phyloP scores from a whole-genome alignment of 208 protist species.

The Leishmania mexicana region DNA sequence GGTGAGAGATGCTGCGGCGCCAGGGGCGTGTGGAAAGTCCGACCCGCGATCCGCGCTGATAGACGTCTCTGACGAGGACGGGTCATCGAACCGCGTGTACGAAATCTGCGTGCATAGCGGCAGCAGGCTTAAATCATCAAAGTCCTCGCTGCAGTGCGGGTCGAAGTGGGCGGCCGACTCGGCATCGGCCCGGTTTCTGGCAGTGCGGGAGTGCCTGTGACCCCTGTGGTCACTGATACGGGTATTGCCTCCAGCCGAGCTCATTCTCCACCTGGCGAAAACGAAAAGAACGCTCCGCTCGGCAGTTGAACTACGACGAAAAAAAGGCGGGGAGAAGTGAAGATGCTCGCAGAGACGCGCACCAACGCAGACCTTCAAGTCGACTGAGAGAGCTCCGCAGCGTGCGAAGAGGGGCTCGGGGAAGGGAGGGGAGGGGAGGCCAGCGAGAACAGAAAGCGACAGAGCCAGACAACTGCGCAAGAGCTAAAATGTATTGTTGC shows the following conservation, averaged over 20 bases:
- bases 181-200: neutral
- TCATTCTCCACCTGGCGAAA: neutral
- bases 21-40: constrained; percentile 6
- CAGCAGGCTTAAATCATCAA: neutral
- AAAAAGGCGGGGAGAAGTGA: neutral
- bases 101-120: neutral
- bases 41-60: neutral
- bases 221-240: neutral
- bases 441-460: neutral
- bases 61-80: neutral
- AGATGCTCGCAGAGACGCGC: neutral
- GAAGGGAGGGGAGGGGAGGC: neutral
- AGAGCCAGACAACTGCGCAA: constrained; percentile 12
- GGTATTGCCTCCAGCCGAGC: neutral
- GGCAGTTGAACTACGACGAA: neutral
- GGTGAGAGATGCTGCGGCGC: neutral
- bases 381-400: neutral
- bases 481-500: neutral
- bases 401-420: neutral
- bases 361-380: neutral
- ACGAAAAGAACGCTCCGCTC: neutral
- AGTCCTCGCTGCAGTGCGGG: neutral
- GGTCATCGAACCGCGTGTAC: neutral
- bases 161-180: neutral
- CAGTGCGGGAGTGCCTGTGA: neutral